A percentile compares a stretch with the other conserved stretches of the same genome.
Conservation (phyloP, 306 rosid genomes). For the Urtica urens region DNA sequence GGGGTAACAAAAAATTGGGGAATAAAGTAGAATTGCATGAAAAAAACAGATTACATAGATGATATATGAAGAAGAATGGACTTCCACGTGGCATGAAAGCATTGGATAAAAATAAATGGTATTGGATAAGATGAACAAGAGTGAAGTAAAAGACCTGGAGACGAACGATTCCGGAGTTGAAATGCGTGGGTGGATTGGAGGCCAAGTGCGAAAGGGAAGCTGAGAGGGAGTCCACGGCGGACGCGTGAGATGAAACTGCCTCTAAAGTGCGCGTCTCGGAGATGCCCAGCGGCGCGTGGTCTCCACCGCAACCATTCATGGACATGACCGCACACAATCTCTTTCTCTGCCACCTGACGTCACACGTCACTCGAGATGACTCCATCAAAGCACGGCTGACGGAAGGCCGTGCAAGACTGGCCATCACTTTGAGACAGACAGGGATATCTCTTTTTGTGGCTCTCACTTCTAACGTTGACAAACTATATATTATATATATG, state of each 20-base stretch:
- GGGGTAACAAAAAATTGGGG: too few relatives aligned
- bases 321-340: constrained; percentile 34
- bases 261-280: constrained; percentile 43
- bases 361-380: too few relatives aligned
- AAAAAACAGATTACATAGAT: too few relatives aligned
- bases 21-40: too few relatives aligned
- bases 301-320: constrained; percentile 64
- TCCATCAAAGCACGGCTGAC: background rate
- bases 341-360: constrained; percentile 20
- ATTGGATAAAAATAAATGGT: too few relatives aligned
- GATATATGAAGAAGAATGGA: too few relatives aligned
- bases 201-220: constrained; percentile 38
- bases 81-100: too few relatives aligned
- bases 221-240: constrained; percentile 54
- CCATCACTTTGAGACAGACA: background rate
- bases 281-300: constrained; percentile 30
- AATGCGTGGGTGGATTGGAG: constrained; percentile 38
- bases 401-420: background rate
- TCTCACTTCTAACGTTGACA: background rate
- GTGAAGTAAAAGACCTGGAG: constrained; percentile 56
- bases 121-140: too few relatives aligned
- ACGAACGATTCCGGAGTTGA: constrained; percentile 55
- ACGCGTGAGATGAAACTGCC: constrained; percentile 38
- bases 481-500: too few relatives aligned
- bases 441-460: background rate